Conservation (phyloP, 2,329 filamentous ascomycete species). For the Periconia digitata region DNA sequence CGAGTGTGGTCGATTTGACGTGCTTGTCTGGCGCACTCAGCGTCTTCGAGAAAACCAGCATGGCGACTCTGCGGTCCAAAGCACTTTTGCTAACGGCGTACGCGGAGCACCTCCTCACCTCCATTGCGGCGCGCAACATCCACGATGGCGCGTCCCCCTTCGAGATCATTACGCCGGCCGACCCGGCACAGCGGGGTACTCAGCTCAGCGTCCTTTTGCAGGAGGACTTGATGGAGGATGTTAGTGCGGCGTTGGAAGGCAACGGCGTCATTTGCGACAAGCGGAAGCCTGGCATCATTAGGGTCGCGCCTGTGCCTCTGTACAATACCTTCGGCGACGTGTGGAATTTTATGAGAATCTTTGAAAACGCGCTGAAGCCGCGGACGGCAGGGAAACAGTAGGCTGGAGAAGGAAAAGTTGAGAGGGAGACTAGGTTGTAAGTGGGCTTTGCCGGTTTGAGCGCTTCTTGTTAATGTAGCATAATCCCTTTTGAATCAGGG, state of each 20-base stretch:
- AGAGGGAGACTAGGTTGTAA: background rate
- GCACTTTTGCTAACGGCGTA: constrained; percentile 75
- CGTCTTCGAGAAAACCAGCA: constrained; percentile 71
- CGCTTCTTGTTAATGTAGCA: background rate
- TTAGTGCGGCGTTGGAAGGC: constrained; percentile 65
- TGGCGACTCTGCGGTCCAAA: constrained; percentile 68
- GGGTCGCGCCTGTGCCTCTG: constrained; percentile 79
- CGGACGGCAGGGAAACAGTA: too few species aligned
- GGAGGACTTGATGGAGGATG: constrained; percentile 67
- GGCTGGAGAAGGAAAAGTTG: background rate
- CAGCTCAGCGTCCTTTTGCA: constrained; percentile 76
- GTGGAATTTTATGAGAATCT: constrained; percentile 46
- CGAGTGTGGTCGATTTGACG: constrained; percentile 77
- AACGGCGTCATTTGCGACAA: constrained; percentile 78
- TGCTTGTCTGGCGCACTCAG: constrained; percentile 70
- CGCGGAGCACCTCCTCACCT: constrained; percentile 35
- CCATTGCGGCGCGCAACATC: constrained; percentile 23
- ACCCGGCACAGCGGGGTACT: constrained; percentile 69
- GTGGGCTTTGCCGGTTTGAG: background rate
- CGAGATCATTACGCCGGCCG: constrained; percentile 65
- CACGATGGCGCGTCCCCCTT: constrained; percentile 37
- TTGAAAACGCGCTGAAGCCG: constrained; percentile 44
- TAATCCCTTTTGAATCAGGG: background rate
- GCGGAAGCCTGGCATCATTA: constrained; percentile 80
- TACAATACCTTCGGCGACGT: constrained; percentile 83